These are phyloP conservation scores for Daedalea quercina DNA, from an alignment of 768 basidiomycete species.

Conservation along the genomic window DNA sequence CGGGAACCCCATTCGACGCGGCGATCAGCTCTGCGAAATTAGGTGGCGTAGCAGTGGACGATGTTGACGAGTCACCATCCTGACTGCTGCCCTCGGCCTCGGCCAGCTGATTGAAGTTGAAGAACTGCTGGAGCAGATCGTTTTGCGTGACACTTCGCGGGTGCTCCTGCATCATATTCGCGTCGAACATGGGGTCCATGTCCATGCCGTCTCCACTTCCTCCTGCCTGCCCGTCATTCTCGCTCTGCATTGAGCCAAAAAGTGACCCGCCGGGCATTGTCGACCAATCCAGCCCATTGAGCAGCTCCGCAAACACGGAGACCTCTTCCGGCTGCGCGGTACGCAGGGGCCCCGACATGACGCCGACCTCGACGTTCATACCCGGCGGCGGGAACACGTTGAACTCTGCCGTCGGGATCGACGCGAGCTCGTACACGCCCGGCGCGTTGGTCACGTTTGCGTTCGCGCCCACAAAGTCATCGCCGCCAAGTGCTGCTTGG, in stretches of 20 bases:
- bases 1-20: too few relatives aligned
- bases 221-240: not conserved
- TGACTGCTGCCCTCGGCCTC: not conserved
- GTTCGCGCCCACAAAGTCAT: not conserved
- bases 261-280: not conserved
- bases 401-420: not conserved
- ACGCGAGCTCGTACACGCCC: not conserved
- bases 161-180: not conserved
- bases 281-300: not conserved
- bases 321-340: not conserved
- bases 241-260: not conserved
- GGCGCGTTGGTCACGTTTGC: not conserved
- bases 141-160: slow-evolving; percentile 2
- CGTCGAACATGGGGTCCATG: not conserved
- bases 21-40: too few relatives aligned
- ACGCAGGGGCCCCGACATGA: not conserved
- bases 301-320: slow-evolving; percentile 1
- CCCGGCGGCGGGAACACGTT: not conserved
- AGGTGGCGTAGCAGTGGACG: too few relatives aligned
- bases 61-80: not conserved
- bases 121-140: slow-evolving; percentile 1
- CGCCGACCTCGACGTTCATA: not conserved
- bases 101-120: not conserved
- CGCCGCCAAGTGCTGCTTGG: not conserved
- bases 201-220: not conserved